These are phyloP conservation scores for Nakataea oryzae DNA, from an alignment of 2,329 filamentous ascomycete genomes.

Conservation along the genomic window DNA sequence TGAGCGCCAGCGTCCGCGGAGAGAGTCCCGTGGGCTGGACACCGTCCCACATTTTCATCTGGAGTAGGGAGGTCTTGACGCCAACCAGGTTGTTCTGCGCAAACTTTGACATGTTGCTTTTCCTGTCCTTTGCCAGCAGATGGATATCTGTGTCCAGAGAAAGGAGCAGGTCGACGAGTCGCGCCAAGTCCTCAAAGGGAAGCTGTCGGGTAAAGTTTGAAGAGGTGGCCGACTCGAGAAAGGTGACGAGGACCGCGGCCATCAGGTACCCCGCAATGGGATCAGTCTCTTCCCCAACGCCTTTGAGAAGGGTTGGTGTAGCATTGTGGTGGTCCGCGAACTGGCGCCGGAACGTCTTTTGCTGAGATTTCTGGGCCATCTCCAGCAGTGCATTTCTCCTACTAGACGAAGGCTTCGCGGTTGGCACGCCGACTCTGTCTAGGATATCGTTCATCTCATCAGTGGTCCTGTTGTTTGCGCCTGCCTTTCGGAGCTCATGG, in stretches of 20 bases:
- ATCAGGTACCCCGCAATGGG: constrained; percentile 52
- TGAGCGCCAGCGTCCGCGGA: constrained; percentile 52
- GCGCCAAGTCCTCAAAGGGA: constrained; percentile 39
- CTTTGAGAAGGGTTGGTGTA: constrained; percentile 56
- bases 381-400: constrained; percentile 50
- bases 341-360: constrained; percentile 54
- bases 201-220: constrained; percentile 49
- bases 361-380: constrained; percentile 45
- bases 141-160: constrained; percentile 41
- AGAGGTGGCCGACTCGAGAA: constrained; percentile 51
- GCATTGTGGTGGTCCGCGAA: constrained; percentile 64
- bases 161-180: constrained; percentile 47
- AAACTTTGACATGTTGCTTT: constrained; percentile 58
- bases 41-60: constrained; percentile 50
- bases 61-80: constrained; percentile 41
- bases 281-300: constrained; percentile 50
- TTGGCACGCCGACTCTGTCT: constrained; percentile 46
- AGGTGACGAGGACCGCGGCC: constrained; percentile 49
- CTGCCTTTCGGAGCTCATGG: constrained; percentile 55
- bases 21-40: constrained; percentile 33
- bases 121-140: constrained; percentile 52
- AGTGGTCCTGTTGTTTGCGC: constrained; percentile 54
- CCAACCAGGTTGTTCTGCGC: constrained; percentile 44
- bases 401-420: constrained; percentile 33
- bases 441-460: constrained; percentile 56